Percentiles rank a stretch among this genome's conserved stretches.
Evolutionary conservation across 345 rosid species (phyloP).

Genomic region (Arabis hirsuta): DNA sequence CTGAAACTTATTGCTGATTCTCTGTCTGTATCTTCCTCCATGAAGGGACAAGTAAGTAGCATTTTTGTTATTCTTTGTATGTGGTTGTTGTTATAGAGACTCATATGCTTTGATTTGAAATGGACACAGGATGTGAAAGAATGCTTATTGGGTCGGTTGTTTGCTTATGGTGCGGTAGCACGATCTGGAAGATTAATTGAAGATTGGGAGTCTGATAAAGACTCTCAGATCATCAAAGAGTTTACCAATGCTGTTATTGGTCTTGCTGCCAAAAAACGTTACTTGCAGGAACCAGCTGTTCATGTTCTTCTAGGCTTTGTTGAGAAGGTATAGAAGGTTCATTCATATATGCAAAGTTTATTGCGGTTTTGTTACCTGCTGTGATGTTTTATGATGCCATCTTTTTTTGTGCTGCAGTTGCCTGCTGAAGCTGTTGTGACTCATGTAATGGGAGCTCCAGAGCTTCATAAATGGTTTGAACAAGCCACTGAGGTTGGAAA

Average conservation of each 20-base stretch:
- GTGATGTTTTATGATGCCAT: constrained; percentile 5
- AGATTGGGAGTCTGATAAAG: constrained; percentile 65
- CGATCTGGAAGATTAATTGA: constrained; percentile 71
- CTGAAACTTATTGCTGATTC: constrained; percentile 71
- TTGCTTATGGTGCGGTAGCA: constrained; percentile 87
- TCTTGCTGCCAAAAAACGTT: constrained; percentile 77
- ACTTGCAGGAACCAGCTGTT: constrained; percentile 93
- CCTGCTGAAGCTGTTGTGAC: constrained; percentile 64
- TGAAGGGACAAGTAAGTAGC: constrained; percentile 89
- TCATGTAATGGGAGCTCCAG: constrained; percentile 75
- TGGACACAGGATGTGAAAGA: constrained; percentile 77
- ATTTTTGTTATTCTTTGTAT: neutral
- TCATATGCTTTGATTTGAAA: constrained; percentile 28
- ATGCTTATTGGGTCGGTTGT: constrained; percentile 87
- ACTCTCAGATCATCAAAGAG: constrained; percentile 61
- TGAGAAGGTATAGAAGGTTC: constrained; percentile 61
- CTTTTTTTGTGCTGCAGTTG: constrained; percentile 49
- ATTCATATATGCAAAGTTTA: constrained; percentile 4
- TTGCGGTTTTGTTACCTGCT: neutral
- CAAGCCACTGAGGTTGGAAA: constrained; percentile 74
- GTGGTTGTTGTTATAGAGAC: constrained; percentile 4
- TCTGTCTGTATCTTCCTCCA: constrained; percentile 82
- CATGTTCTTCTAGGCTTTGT: constrained; percentile 69
- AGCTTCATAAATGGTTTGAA: constrained; percentile 75
- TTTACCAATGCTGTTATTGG: constrained; percentile 62